These are phyloP conservation scores for Rhodamnia rubescens DNA, from an alignment of 345 rosid species.

Conservation along the genomic window DNA sequence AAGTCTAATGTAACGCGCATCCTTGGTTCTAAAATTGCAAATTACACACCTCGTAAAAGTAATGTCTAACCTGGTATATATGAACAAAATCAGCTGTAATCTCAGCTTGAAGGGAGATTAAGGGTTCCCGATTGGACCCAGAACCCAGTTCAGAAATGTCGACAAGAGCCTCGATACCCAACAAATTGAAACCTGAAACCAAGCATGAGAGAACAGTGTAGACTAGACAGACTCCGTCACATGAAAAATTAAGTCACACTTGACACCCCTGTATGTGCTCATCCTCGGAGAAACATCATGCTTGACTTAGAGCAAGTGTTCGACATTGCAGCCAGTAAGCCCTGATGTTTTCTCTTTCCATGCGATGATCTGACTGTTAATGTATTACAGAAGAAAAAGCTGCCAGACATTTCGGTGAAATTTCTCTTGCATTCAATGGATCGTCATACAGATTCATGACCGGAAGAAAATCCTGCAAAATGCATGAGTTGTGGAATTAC, in stretches of 20 bases:
- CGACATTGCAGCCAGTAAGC: too few species aligned
- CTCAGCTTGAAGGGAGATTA: not conserved
- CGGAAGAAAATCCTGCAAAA: not conserved
- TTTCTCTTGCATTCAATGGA: not conserved
- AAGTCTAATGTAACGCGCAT: not conserved
- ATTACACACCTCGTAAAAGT: not conserved
- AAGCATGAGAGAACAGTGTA: too few species aligned
- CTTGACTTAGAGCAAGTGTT: too few species aligned
- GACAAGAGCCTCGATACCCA: fast-evolving
- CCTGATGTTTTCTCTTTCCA: too few species aligned
- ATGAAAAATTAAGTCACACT: too few species aligned
- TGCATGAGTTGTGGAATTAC: not conserved
- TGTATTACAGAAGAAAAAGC: too few species aligned
- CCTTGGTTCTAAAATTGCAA: not conserved
- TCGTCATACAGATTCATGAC: not conserved
- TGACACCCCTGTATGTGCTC: too few species aligned
- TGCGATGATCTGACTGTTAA: too few species aligned
- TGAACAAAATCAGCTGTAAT: not conserved
- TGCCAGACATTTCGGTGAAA: not conserved
- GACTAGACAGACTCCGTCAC: too few species aligned
- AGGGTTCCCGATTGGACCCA: not conserved
- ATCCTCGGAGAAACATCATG: too few species aligned
- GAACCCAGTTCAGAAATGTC: not conserved
- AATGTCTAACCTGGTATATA: not conserved
- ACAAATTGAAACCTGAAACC: too few species aligned